Evolutionary conservation across 1,284 basidiomycete species (phyloP).

Genomic region (Ganoderma leucocontextum): DNA sequence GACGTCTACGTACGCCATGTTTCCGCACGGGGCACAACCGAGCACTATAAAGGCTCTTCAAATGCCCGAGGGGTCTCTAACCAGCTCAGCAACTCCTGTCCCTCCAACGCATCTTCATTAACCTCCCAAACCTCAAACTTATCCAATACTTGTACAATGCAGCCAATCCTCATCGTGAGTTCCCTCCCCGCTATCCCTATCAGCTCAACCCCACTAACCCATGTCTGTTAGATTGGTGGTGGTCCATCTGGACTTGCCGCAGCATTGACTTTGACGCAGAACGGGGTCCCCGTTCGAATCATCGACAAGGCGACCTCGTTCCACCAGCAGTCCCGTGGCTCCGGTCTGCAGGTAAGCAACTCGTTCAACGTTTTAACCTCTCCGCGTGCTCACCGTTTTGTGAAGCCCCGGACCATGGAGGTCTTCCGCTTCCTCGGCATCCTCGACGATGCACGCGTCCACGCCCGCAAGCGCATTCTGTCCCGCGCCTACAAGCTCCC

Average conservation of each 20-base stretch:
- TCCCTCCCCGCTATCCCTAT: background rate
- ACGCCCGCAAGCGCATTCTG: background rate
- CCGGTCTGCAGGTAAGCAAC: conserved; percentile 39
- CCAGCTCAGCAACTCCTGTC: no score
- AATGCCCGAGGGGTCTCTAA: no score
- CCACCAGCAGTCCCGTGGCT: conserved; percentile 39
- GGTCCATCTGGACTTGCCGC: conserved; percentile 38
- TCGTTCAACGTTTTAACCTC: background rate
- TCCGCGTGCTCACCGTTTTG: background rate
- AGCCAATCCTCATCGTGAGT: conserved; percentile 4
- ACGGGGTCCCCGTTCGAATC: conserved; percentile 44
- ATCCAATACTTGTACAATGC: background rate
- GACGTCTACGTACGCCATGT: no score
- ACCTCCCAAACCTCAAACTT: background rate
- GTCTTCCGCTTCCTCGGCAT: conserved; percentile 35
- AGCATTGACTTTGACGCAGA: conserved; percentile 37
- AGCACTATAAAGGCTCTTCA: background rate
- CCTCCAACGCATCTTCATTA: no score
- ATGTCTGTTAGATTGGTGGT: conserved; percentile 33
- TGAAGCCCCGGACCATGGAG: conserved; percentile 35
- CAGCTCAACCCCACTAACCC: background rate
- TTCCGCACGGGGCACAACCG: no score
- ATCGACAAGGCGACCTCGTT: conserved; percentile 43
- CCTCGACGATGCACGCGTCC: conserved; percentile 24
- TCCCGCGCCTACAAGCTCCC: conserved; percentile 34